A percentile compares a stretch with the other conserved stretches of the same genome.
Conservation (phyloP, 805 yeast species). For the Tetrapisispora namnaoensis region DNA sequence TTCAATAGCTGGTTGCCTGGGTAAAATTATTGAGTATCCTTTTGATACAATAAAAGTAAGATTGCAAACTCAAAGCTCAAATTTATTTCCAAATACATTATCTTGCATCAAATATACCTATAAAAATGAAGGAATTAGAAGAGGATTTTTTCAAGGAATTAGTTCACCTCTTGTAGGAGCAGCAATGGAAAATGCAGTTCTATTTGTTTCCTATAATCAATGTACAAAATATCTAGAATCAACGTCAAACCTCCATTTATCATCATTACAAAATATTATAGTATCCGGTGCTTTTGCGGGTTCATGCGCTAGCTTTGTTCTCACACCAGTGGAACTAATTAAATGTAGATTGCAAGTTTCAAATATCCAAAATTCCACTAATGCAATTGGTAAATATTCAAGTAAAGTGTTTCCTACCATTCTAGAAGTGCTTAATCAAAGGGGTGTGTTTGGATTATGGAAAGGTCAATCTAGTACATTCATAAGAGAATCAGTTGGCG, state of each 20-base stretch:
- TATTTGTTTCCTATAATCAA: conserved; percentile 57
- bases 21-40: conserved; percentile 82
- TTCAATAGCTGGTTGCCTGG: conserved; percentile 62
- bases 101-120: conserved; percentile 59
- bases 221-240: conserved; percentile 33
- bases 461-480: conserved; percentile 77
- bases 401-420: conserved; percentile 33
- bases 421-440: conserved; percentile 33
- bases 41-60: conserved; percentile 89
- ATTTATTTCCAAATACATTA: conserved; percentile 46
- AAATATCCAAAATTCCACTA: conserved; percentile 14
- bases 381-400: neutral
- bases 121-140: conserved; percentile 52
- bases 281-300: conserved; percentile 78
- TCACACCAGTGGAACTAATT: conserved; percentile 87
- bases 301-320: conserved; percentile 64
- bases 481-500: conserved; percentile 77
- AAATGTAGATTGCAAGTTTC: conserved; percentile 81
- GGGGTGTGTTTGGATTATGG: conserved; percentile 74
- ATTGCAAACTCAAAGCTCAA: conserved; percentile 63
- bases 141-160: conserved; percentile 72
- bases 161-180: conserved; percentile 83
- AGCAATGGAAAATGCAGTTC: conserved; percentile 74
- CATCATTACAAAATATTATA: conserved; percentile 39
- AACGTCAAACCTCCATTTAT: conserved; percentile 7